Evolutionary conservation across 768 basidiomycete genomes (phyloP).

Genomic region (Suillus placidus): DNA sequence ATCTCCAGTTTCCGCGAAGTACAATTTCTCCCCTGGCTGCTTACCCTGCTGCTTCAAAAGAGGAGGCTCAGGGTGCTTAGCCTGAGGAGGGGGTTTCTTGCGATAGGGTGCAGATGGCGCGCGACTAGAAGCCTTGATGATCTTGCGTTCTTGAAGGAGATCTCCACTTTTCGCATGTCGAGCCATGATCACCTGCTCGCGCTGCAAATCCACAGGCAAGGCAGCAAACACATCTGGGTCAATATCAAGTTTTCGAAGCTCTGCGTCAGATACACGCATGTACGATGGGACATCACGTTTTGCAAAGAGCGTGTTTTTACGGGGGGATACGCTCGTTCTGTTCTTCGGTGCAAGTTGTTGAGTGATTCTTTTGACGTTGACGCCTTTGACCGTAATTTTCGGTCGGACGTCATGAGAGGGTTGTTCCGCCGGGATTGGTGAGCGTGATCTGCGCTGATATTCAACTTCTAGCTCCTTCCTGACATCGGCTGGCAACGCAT

Average conservation of each 20-base stretch:
- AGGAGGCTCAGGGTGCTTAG: constrained; percentile 51
- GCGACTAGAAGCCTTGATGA: constrained; percentile 47
- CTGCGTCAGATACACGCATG: constrained; percentile 52
- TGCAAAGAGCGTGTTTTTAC: constrained; percentile 41
- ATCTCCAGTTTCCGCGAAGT: constrained; percentile 67
- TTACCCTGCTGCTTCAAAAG: constrained; percentile 59
- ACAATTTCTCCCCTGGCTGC: constrained; percentile 53
- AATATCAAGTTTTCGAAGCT: constrained; percentile 67
- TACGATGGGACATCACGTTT: constrained; percentile 38
- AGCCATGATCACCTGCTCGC: constrained; percentile 70
- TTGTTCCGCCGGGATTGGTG: constrained; percentile 40
- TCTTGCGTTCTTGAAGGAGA: constrained; percentile 45
- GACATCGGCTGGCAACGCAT: constrained; percentile 70
- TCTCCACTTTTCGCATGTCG: constrained; percentile 49
- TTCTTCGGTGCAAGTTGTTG: constrained; percentile 63
- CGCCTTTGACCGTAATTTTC: constrained; percentile 34
- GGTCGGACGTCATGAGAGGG: constrained; percentile 8
- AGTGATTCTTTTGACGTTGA: constrained; percentile 60
- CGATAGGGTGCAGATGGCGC: constrained; percentile 42
- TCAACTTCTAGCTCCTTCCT: constrained; percentile 69
- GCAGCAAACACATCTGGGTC: constrained; percentile 71
- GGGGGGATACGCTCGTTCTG: constrained; percentile 42
- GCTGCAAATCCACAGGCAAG: constrained; percentile 68
- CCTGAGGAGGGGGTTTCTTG: constrained; percentile 58
- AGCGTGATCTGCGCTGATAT: constrained; percentile 61